Conservation (phyloP, 768 basidiomycete species). For the Filobasidium floriforme region DNA sequence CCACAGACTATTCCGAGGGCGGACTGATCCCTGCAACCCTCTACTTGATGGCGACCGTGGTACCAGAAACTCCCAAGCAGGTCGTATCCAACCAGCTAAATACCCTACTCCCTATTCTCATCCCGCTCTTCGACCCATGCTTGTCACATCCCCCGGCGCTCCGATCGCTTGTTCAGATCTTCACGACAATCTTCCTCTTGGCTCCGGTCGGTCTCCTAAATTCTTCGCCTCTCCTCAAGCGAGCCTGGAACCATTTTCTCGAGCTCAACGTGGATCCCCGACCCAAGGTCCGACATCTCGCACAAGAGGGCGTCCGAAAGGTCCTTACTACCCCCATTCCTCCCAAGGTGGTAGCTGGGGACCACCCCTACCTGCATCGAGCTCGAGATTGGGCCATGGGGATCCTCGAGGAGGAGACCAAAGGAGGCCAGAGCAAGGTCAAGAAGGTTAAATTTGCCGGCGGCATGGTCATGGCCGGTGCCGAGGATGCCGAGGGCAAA, state of each 20-base stretch:
- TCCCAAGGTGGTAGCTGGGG: slow-evolving; percentile 53
- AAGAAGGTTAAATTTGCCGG: slow-evolving; percentile 46
- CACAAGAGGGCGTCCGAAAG: slow-evolving; percentile 74
- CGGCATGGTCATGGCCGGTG: slow-evolving; percentile 45
- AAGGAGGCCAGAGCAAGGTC: slow-evolving; percentile 54
- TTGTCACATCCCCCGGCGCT: slow-evolving; percentile 57
- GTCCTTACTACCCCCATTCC: slow-evolving; percentile 67
- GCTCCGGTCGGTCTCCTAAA: slow-evolving; percentile 68
- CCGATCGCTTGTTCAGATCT: slow-evolving; percentile 75
- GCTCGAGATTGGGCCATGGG: slow-evolving; percentile 71
- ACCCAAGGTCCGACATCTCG: slow-evolving; percentile 88
- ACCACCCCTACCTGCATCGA: slow-evolving; percentile 78
- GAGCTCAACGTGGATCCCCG: slow-evolving; percentile 76
- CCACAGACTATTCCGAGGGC: slow-evolving; percentile 54
- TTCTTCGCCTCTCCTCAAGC: slow-evolving; percentile 53
- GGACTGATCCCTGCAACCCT: slow-evolving; percentile 74
- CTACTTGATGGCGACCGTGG: slow-evolving; percentile 70
- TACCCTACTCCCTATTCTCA: slow-evolving; percentile 63
- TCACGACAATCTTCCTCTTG: slow-evolving; percentile 60
- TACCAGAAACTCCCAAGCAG: slow-evolving; percentile 68
- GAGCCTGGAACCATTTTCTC: slow-evolving; percentile 75
- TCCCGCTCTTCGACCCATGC: slow-evolving; percentile 70
- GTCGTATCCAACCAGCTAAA: slow-evolving; percentile 70
- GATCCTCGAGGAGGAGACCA: slow-evolving; percentile 59
- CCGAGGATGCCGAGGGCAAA: slow-evolving; percentile 58